Conservation (phyloP, 495 filamentous ascomycete genomes). For the Hypomontagnella monticulosa region DNA sequence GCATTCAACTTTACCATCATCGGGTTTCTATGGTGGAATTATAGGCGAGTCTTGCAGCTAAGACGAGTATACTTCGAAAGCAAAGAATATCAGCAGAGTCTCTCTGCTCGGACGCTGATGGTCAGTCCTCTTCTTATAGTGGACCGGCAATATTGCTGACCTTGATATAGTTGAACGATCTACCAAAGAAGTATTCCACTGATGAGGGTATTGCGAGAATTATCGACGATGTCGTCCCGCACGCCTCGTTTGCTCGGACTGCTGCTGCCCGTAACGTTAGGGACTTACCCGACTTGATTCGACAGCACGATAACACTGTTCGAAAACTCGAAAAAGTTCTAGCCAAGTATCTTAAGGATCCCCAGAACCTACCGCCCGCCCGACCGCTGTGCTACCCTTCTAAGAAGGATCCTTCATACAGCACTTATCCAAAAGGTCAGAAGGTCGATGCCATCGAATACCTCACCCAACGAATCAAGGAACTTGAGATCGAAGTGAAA, state of each 20-base stretch:
- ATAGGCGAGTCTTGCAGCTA: constrained; percentile 73
- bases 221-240: constrained; percentile 77
- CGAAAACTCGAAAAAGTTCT: constrained; percentile 82
- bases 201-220: constrained; percentile 89
- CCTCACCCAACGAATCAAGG: constrained; percentile 81
- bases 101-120: constrained; percentile 92
- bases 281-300: constrained; percentile 82
- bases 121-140: constrained; percentile 49
- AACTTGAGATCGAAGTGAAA: constrained; percentile 84
- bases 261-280: constrained; percentile 92
- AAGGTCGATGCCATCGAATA: constrained; percentile 96
- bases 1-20: constrained; percentile 77
- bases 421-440: constrained; percentile 67
- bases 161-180: constrained; percentile 74
- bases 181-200: constrained; percentile 74
- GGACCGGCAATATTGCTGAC: constrained; percentile 29
- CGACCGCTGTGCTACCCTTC: constrained; percentile 82
- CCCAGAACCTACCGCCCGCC: constrained; percentile 78
- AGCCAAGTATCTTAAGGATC: constrained; percentile 89
- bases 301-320: constrained; percentile 83
- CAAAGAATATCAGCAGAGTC: constrained; percentile 85
- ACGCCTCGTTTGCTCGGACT: constrained; percentile 77
- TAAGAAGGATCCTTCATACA: constrained; percentile 70
- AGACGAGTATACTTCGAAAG: constrained; percentile 85
- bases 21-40: constrained; percentile 91